phyloP scores from a whole-genome alignment of 805 yeast genomes.

The Schizosaccharomyces osmophilus region DNA sequence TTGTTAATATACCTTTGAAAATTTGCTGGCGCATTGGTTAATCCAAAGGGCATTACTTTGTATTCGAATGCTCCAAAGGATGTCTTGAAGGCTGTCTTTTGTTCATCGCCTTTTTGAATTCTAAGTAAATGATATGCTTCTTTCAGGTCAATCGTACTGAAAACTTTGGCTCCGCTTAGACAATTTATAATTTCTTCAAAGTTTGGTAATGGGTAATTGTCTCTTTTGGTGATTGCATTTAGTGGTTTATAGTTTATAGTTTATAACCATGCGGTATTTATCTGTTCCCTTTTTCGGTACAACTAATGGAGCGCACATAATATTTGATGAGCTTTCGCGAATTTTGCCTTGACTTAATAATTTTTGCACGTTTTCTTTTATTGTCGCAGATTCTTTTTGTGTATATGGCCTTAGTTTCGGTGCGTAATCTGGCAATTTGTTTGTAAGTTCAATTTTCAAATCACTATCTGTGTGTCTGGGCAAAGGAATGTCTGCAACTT shows the following conservation, averaged over 20 bases:
- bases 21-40: slow-evolving; percentile 12
- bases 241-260: slow-evolving; percentile 8
- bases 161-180: slow-evolving; percentile 4
- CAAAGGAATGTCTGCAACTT: too few relatives aligned
- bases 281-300: slow-evolving; percentile 9
- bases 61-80: slow-evolving; percentile 9
- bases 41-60: too few relatives aligned
- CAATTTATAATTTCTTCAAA: slow-evolving; percentile 3
- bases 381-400: too few relatives aligned
- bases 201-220: slow-evolving; percentile 8
- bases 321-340: too few relatives aligned
- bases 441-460: too few relatives aligned
- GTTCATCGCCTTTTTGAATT: slow-evolving; percentile 4
- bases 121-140: slow-evolving; percentile 1
- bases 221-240: slow-evolving; percentile 7
- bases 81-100: slow-evolving; percentile 10
- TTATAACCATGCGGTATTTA: slow-evolving; percentile 7
- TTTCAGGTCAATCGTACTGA: slow-evolving; percentile 7
- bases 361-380: too few relatives aligned
- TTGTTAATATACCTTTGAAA: slow-evolving; percentile 9
- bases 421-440: too few relatives aligned
- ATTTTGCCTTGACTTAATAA: too few relatives aligned
- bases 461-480: too few relatives aligned
- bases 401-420: too few relatives aligned
- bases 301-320: too few relatives aligned